Percentiles rank a stretch among this genome's conserved stretches.
These are phyloP conservation scores for Purpureocillium takamizusanense DNA, from an alignment of 2,329 filamentous ascomycete species.

Conservation along the genomic window DNA sequence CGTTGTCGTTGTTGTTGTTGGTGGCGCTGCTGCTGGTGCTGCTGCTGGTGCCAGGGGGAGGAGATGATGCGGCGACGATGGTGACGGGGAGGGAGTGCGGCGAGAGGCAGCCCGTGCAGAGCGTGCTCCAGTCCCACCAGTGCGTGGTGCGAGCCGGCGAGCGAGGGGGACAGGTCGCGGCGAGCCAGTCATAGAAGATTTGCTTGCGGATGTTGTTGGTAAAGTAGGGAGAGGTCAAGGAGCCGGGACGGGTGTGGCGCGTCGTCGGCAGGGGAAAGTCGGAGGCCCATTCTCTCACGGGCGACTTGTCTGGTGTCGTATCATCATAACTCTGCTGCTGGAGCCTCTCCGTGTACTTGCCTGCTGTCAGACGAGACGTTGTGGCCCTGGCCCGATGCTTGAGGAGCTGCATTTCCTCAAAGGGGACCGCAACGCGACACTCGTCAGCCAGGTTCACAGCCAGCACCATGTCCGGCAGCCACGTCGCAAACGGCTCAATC, in stretches of 20 bases:
- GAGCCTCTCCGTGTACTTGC: background rate
- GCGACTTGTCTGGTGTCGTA: background rate
- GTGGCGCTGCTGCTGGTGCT: too few relatives aligned
- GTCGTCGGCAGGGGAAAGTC: background rate
- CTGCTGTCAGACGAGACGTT: background rate
- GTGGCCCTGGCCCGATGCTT: conserved; percentile 37
- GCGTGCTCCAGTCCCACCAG: conserved; percentile 29
- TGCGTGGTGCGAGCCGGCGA: conserved; percentile 30
- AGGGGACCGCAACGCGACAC: conserved; percentile 47
- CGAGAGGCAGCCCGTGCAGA: conserved; percentile 21
- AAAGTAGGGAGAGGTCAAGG: conserved; percentile 6
- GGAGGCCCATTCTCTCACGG: background rate
- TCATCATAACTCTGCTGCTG: too few relatives aligned
- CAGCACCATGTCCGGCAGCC: conserved; percentile 70
- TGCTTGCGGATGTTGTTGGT: conserved; percentile 10
- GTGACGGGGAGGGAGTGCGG: conserved; percentile 22
- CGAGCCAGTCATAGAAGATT: conserved; percentile 26
- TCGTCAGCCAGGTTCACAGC: conserved; percentile 68
- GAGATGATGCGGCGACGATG: conserved; percentile 25
- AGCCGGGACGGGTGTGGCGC: background rate
- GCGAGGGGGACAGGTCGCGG: conserved; percentile 33
- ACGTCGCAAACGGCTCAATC: conserved; percentile 57
- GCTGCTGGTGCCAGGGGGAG: too few relatives aligned
- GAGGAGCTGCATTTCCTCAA: conserved; percentile 47
- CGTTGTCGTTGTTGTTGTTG: too few relatives aligned